Evolutionary conservation across 345 rosid species (phyloP).

Genomic region (Salix caprea): DNA sequence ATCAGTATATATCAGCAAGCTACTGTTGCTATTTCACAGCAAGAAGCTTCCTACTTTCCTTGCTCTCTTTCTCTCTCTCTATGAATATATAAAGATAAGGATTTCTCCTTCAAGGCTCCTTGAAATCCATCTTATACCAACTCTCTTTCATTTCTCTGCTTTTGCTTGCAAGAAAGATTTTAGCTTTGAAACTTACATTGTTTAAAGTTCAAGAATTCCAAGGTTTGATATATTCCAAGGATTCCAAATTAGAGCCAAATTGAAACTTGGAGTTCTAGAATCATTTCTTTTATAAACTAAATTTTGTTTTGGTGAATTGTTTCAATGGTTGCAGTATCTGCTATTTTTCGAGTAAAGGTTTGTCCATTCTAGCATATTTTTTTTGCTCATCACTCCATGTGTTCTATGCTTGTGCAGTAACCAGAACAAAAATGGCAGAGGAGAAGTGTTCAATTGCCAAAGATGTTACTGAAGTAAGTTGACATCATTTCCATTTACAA

Average conservation of each 20-base stretch:
- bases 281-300: background rate
- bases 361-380: background rate
- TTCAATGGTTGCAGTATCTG: background rate
- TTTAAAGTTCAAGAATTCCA: background rate
- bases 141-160: background rate
- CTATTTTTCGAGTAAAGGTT: background rate
- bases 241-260: too few relatives aligned
- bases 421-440: constrained; percentile 14
- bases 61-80: background rate
- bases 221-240: background rate
- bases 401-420: constrained; percentile 13
- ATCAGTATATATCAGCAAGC: background rate
- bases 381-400: background rate
- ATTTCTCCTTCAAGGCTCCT: background rate
- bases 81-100: background rate
- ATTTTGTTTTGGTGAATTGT: constrained; percentile 2
- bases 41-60: background rate
- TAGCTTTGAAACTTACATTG: background rate
- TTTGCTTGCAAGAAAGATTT: background rate
- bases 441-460: constrained; percentile 48
- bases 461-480: constrained; percentile 58
- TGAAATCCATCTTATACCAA: background rate
- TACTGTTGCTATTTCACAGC: background rate
- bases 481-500: background rate
- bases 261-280: background rate